Percentiles rank a stretch among this genome's conserved stretches.
phyloP scores from a whole-genome alignment of 2,329 filamentous ascomycete species.

The Penicillium crustosum region DNA sequence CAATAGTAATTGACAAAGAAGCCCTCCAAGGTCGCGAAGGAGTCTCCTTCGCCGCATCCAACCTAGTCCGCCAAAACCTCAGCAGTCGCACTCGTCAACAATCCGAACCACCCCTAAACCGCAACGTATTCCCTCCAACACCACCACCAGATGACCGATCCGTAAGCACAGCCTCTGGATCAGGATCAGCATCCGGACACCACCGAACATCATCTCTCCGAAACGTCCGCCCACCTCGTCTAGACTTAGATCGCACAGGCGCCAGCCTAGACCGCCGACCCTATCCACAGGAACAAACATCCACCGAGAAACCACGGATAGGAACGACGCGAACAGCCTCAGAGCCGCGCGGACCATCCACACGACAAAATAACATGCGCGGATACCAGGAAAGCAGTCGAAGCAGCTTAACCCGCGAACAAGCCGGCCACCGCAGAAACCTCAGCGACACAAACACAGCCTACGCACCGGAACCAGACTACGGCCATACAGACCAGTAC shows the following conservation, averaged over 20 bases:
- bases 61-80: slow-evolving; percentile 84
- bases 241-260: slow-evolving; percentile 38
- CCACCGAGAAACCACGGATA: slow-evolving; percentile 42
- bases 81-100: slow-evolving; percentile 74
- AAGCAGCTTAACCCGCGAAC: slow-evolving; percentile 33
- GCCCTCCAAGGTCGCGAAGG: slow-evolving; percentile 75
- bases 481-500: slow-evolving; percentile 52
- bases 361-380: slow-evolving; percentile 33
- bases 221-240: slow-evolving; percentile 49
- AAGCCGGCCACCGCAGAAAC: slow-evolving; percentile 30
- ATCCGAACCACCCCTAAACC: slow-evolving; percentile 75
- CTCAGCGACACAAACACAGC: slow-evolving; percentile 31
- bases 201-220: slow-evolving; percentile 51
- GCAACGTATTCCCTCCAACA: slow-evolving; percentile 94
- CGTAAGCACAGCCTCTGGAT: slow-evolving; percentile 34
- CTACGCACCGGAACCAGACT: slow-evolving; percentile 24
- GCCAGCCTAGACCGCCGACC: slow-evolving; percentile 35
- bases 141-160: slow-evolving; percentile 89
- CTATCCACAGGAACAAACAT: slow-evolving; percentile 16
- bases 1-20: slow-evolving; percentile 63
- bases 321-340: slow-evolving; percentile 53
- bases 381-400: slow-evolving; percentile 31
- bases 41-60: slow-evolving; percentile 87
- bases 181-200: slow-evolving; percentile 21
- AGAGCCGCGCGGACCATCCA: slow-evolving; percentile 49